Evolutionary conservation across 345 rosid genomes (phyloP), one percentile per base, ranked within the genome.

Genomic region (Hibiscus tridactylites): DNA sequence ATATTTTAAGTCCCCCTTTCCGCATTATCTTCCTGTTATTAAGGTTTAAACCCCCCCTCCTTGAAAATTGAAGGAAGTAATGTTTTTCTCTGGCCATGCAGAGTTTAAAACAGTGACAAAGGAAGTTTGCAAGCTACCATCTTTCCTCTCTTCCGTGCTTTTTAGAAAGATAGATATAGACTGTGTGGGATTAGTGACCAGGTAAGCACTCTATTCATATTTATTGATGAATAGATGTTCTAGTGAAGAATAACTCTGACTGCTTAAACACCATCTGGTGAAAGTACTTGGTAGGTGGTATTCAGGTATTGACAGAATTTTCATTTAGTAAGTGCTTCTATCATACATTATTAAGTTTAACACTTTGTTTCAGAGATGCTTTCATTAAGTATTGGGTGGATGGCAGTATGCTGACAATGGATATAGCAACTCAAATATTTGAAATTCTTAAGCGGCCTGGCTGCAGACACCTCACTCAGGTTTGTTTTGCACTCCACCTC

Each of bases 71-170:
- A 21, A 19, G 17, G 29, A 42, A 61, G 24, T 57, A 17, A 75
- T 49, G 37, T 47, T 79, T 68, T 61, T 80, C 11, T 76, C 78
- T 76, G 76, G 26, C 68, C 59, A 67, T 75, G 72, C 88, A 95
- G 99, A 88, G 71, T 95, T 92, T 75, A 90, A 89, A 83, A 68
- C 81, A 73, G 77, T 92, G 29, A 79, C 87, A 2, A 95, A 82
- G 83, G 92, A 85, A 80, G 77, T 90, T 57, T 95, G 97, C 93
- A 87, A 86, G 86, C 79, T 95, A 56, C 97, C 99, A 39, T 92
- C 90, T n/a, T 95, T 85, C 76, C 83, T 92, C 75, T 92, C 94
- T 39, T 70, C 87, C 7, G 68, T 75, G 7, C 84, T 95, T 54
- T 95, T 92, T 77, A 84, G 85, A 75, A 89, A 82, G 82, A 88